These are phyloP conservation scores for Coniophora puteana DNA, from an alignment of 1,284 basidiomycete species.

Conservation along the genomic window DNA sequence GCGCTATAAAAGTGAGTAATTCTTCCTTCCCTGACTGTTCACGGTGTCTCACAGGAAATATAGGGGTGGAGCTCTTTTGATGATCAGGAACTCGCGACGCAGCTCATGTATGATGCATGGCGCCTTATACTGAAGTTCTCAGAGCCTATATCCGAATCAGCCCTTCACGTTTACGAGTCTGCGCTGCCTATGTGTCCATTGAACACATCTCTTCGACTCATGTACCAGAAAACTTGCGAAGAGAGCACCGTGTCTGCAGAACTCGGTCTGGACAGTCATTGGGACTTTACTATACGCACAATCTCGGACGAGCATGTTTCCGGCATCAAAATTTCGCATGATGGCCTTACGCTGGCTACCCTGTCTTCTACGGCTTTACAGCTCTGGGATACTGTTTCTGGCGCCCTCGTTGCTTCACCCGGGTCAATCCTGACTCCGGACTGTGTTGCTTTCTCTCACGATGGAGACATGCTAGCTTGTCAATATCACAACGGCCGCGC, in stretches of 20 bases:
- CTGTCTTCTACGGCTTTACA: slow-evolving; percentile 22
- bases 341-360: slow-evolving; percentile 10
- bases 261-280: slow-evolving; percentile 7
- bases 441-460: too few species aligned
- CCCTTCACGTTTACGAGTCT: slow-evolving; percentile 18
- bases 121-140: slow-evolving; percentile 18
- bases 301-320: slow-evolving; percentile 8
- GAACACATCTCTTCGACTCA: background rate
- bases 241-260: slow-evolving; percentile 5
- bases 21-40: too few species aligned
- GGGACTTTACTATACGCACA: slow-evolving; percentile 9
- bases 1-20: slow-evolving; percentile 16
- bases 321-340: slow-evolving; percentile 17
- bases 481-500: too few species aligned
- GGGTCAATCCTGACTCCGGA: too few species aligned
- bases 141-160: slow-evolving; percentile 20
- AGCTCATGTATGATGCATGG: slow-evolving; percentile 16
- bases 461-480: too few species aligned
- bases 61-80: too few species aligned
- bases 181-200: slow-evolving; percentile 8
- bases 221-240: slow-evolving; percentile 12
- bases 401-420: too few species aligned
- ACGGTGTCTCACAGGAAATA: slow-evolving; percentile 2
- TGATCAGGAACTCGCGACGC: slow-evolving; percentile 3
- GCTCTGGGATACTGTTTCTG: slow-evolving; percentile 19